Evolutionary conservation across 495 filamentous ascomycete genomes (phyloP).

Genomic region (Penicillium antarcticum): DNA sequence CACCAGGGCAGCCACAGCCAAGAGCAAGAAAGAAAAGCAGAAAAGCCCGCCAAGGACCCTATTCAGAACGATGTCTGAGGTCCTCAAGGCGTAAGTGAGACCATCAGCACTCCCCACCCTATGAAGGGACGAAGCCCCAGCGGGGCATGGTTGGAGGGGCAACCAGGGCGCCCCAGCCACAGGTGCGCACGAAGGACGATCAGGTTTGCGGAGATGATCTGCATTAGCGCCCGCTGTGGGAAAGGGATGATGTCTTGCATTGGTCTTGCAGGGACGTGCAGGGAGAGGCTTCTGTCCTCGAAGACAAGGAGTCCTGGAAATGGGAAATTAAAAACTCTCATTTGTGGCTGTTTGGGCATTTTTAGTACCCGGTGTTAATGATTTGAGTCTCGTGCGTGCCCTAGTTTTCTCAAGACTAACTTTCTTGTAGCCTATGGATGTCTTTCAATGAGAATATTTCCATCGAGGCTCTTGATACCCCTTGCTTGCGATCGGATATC

Average conservation of each 20-base stretch:
- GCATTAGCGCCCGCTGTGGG: slow-evolving; percentile 13
- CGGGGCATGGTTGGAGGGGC: slow-evolving; percentile 13
- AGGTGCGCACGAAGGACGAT: slow-evolving; percentile 7
- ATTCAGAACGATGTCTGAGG: slow-evolving; percentile 1
- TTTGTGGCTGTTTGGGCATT: too few species aligned
- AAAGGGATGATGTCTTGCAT: slow-evolving; percentile 22
- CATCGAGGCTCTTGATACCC: slow-evolving; percentile 10
- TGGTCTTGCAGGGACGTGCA: slow-evolving; percentile 1
- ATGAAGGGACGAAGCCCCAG: slow-evolving; percentile 15
- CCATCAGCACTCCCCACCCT: neutral
- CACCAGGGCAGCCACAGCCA: too few species aligned
- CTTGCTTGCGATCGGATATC: slow-evolving; percentile 23
- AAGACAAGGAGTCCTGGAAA: too few species aligned
- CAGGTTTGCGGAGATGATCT: slow-evolving; percentile 7
- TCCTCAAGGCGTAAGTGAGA: too few species aligned
- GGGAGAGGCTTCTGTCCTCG: too few species aligned
- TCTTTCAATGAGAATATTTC: slow-evolving; percentile 1
- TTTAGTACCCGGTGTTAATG: slow-evolving; percentile 1
- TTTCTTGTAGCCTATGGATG: slow-evolving; percentile 11
- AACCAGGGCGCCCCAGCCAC: slow-evolving; percentile 15
- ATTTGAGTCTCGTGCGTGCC: slow-evolving; percentile 1
- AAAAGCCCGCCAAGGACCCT: neutral
- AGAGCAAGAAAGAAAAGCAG: neutral
- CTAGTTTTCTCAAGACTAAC: neutral
- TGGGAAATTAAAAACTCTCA: too few species aligned